Percentiles rank a stretch among this genome's conserved stretches.
These are phyloP conservation scores for Cryptosporidium baileyi DNA, from an alignment of 169 alveolate species.

Conservation along the genomic window DNA sequence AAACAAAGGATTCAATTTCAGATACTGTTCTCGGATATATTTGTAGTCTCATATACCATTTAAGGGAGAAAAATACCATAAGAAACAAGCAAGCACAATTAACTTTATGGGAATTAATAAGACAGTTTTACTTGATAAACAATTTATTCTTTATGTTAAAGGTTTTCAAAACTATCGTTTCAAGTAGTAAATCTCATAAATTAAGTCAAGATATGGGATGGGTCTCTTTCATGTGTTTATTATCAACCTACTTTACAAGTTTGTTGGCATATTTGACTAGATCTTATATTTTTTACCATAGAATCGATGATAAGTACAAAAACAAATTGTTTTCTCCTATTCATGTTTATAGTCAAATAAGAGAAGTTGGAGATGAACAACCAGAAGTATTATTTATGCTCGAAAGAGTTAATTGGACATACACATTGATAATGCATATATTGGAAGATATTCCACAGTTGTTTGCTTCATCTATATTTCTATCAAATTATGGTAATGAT, in stretches of 20 bases:
- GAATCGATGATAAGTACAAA: neutral
- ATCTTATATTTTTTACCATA: slow-evolving; percentile 38
- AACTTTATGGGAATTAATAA: slow-evolving; percentile 55
- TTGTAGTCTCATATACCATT: slow-evolving; percentile 8
- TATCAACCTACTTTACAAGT: slow-evolving; percentile 29
- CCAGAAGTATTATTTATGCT: slow-evolving; percentile 45
- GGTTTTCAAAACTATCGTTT: slow-evolving; percentile 17
- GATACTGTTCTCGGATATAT: slow-evolving; percentile 15
- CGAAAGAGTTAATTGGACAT: slow-evolving; percentile 57
- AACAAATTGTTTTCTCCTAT: slow-evolving; percentile 31
- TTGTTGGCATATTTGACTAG: slow-evolving; percentile 29
- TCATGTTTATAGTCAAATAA: slow-evolving; percentile 32
- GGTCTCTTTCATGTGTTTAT: slow-evolving; percentile 51
- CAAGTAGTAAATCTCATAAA: slow-evolving; percentile 22
- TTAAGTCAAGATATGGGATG: slow-evolving; percentile 59
- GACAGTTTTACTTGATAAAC: slow-evolving; percentile 30
- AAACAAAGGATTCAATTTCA: neutral
- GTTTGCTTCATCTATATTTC: slow-evolving; percentile 49
- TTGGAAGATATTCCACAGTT: slow-evolving; percentile 58
- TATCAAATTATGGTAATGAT: slow-evolving; percentile 53
- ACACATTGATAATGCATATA: slow-evolving; percentile 57
- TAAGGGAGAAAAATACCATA: slow-evolving; percentile 38
- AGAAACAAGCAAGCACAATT: slow-evolving; percentile 41
- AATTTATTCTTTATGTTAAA: slow-evolving; percentile 44
- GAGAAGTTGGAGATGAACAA: slow-evolving; percentile 27